These are phyloP conservation scores for Colletotrichum viniferum DNA, from an alignment of 2,329 filamentous ascomycete species.

Conservation along the genomic window DNA sequence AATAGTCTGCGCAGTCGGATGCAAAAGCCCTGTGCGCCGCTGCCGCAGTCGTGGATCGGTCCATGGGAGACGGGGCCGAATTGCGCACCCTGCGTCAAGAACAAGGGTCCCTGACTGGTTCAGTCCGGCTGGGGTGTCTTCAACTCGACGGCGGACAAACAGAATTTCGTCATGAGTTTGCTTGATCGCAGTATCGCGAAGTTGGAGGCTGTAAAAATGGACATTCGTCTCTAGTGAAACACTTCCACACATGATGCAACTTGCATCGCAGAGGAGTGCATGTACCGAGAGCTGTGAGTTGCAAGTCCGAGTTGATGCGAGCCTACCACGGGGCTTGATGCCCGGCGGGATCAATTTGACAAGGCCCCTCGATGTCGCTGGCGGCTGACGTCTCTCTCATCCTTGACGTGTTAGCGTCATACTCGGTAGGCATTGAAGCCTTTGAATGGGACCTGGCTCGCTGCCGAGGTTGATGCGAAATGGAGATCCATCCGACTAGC, in stretches of 20 bases:
- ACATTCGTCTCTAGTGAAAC: not conserved
- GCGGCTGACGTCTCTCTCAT: not conserved
- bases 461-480: not conserved
- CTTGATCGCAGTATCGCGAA: not conserved
- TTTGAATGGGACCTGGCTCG: not conserved
- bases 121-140: not conserved
- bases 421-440: not conserved
- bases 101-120: not conserved
- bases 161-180: conserved; percentile 17
- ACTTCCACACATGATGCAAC: not conserved
- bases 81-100: not conserved
- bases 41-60: conserved; percentile 9
- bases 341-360: not conserved
- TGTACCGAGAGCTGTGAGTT: not conserved
- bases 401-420: not conserved
- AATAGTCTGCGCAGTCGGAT: conserved; percentile 15
- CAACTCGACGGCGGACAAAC: conserved; percentile 9
- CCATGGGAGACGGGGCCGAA: conserved; percentile 1
- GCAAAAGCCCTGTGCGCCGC: conserved; percentile 2
- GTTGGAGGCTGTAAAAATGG: not conserved
- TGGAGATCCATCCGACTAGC: not conserved
- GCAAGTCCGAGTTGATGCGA: not conserved
- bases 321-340: conserved; percentile 3
- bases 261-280: conserved; percentile 8
- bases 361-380: not conserved